These are phyloP conservation scores for Phytopythium chamaehyphon DNA, from an alignment of 352 stramenopile species.

Conservation along the genomic window DNA sequence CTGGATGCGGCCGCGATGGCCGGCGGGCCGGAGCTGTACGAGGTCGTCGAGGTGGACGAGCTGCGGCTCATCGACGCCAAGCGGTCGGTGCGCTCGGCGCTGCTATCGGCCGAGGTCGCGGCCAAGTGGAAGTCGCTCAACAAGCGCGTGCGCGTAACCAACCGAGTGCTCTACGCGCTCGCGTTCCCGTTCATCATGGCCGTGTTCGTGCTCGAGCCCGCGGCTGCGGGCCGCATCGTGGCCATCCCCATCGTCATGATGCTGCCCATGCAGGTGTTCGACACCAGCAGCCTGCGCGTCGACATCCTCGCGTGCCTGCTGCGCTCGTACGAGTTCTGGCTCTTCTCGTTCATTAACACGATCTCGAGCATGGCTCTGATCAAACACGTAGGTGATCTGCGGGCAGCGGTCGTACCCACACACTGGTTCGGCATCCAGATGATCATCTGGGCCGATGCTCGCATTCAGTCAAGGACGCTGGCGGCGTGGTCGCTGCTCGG, in stretches of 20 bases:
- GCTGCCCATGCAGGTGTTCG: neutral
- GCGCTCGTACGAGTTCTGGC: slow-evolving; percentile 27
- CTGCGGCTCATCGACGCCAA: slow-evolving; percentile 9
- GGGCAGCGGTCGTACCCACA: slow-evolving; percentile 4
- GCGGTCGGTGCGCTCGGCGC: slow-evolving; percentile 8
- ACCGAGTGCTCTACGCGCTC: neutral
- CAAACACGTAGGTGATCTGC: slow-evolving; percentile 9
- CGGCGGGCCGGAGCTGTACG: slow-evolving; percentile 5
- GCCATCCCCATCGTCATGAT: neutral
- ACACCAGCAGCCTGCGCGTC: slow-evolving; percentile 13
- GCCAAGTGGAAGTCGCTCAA: slow-evolving; percentile 1
- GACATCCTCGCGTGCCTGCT: slow-evolving; percentile 17
- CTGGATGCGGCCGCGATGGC: neutral
- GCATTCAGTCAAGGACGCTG: slow-evolving; percentile 9
- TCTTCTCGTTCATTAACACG: slow-evolving; percentile 18
- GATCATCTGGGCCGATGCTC: slow-evolving; percentile 17
- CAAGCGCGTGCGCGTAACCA: neutral
- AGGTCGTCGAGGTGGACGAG: slow-evolving; percentile 6
- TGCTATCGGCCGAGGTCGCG: neutral
- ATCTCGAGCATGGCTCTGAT: slow-evolving; percentile 7
- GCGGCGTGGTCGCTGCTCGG: neutral
- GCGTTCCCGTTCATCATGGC: neutral
- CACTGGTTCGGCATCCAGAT: slow-evolving; percentile 14
- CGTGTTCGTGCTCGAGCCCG: slow-evolving; percentile 1
- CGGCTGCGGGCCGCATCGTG: neutral